These are phyloP conservation scores for Salicornia ramosissima DNA, from an alignment of 148 eudicot genomes.

Conservation along the genomic window DNA sequence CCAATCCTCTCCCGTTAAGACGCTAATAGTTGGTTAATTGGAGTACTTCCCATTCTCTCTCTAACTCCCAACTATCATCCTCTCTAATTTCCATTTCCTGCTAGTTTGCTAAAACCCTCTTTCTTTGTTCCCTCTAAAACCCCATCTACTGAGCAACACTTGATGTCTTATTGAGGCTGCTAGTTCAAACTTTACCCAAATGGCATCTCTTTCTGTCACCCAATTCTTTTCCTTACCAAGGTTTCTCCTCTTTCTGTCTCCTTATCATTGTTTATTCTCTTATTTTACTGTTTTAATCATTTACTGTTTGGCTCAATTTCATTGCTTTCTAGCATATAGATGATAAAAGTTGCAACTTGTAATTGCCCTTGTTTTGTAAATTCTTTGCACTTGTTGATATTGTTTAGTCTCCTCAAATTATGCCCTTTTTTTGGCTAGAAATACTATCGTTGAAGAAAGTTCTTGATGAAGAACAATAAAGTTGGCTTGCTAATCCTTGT, in stretches of 20 bases:
- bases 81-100: neutral
- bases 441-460: neutral
- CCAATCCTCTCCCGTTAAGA: no score
- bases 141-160: neutral
- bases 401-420: neutral
- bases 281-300: neutral
- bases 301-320: neutral
- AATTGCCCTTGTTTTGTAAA: neutral
- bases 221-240: slow-evolving; percentile 39
- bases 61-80: neutral
- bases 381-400: neutral
- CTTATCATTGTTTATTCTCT: neutral
- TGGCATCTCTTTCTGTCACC: slow-evolving; percentile 45
- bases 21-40: neutral
- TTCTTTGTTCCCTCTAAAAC: slow-evolving; percentile 11
- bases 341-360: neutral
- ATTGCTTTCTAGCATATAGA: neutral
- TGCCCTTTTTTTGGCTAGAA: neutral
- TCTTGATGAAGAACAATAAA: neutral
- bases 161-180: neutral
- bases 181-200: slow-evolving; percentile 15
- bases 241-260: neutral
- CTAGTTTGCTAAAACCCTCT: slow-evolving; percentile 11
- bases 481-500: slow-evolving; percentile 1
- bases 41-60: neutral